Evolutionary conservation across 2,329 filamentous ascomycete genomes (phyloP), one percentile per base, ranked within the genome.

Genomic region (Aspergillus alliaceus): DNA sequence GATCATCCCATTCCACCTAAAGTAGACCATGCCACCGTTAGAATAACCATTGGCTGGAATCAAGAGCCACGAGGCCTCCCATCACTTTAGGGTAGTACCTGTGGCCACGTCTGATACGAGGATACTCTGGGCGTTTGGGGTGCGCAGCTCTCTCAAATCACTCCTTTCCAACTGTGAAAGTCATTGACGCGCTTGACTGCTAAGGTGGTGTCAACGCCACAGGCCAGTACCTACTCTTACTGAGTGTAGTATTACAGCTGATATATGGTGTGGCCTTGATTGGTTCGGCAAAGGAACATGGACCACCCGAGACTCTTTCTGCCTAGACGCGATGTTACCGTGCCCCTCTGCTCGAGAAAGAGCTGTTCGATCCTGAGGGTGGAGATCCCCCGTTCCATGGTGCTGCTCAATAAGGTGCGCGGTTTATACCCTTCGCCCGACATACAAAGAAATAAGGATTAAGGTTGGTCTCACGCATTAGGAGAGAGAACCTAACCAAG

Each of bases 251-350:
- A 35, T 35, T 31, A 48, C 27, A 20, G 11, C 22, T 12, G 8
- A 32, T 32, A 22, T 48, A 48, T 8, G 18, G 14, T 14, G 20
- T 22, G 4, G 29, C 2, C 11, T 48, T 48, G 20, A 42, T 53
- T 44, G 39, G 25, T 2, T 34, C 39, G 27, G 5, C 34, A 11
- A 22, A 32, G 15, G 9, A 24, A 15, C 24, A 15, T 42, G 31
- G 18, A 34, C 37, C 37, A 31, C 39, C 31, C n/a, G 31, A 47
- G 29, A 31, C 37, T n/a, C 37, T 27, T 22, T 20, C 32, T 31
- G 50, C 32, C 47, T 46, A 42, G 18, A 27, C 49, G 24, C 54
- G 54, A 56, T 56, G 54, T 53, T 39, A 56, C 49, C 39, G 47
- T 52, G 47, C 40, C 53, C 31, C 44, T n/a, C n/a, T 31, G 6